Evolutionary conservation across 176 grass and related monocot species (phyloP).

Genomic region (Oryza coarctata): DNA sequence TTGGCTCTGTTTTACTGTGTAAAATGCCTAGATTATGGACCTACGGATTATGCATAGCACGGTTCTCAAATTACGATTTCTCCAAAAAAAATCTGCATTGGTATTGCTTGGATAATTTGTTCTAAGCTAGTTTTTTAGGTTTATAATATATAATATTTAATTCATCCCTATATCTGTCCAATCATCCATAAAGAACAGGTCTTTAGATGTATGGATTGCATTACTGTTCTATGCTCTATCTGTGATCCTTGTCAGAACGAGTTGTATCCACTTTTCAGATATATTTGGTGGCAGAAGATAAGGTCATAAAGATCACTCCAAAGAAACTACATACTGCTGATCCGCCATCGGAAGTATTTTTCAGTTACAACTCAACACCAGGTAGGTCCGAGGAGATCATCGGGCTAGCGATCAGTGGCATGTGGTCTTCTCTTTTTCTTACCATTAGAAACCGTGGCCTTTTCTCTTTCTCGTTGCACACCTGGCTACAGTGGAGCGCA

Average conservation of each 20-base stretch:
- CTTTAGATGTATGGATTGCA: neutral
- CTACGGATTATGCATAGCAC: too few relatives aligned
- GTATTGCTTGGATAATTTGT: neutral
- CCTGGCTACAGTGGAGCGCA: conserved; percentile 59
- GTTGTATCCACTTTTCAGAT: conserved; percentile 41
- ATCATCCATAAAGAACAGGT: too few relatives aligned
- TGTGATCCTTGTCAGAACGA: neutral
- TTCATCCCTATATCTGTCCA: too few relatives aligned
- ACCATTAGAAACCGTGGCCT: conserved; percentile 65
- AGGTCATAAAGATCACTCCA: conserved; percentile 61
- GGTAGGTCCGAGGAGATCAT: conserved; percentile 60
- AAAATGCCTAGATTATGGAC: neutral
- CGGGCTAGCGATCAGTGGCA: conserved; percentile 44
- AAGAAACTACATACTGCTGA: conserved; percentile 17
- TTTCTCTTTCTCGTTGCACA: conserved; percentile 50
- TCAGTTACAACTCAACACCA: conserved; percentile 43
- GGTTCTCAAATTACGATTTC: too few relatives aligned
- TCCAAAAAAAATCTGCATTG: too few relatives aligned
- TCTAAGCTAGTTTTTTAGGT: neutral
- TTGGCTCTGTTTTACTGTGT: neutral
- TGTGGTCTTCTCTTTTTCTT: conserved; percentile 56
- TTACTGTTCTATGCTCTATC: neutral
- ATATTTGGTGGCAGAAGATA: conserved; percentile 75
- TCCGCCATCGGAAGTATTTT: conserved; percentile 52
- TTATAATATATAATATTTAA: too few relatives aligned